Conservation (phyloP, 192 early-diverging fungal species). For the Jimgerdemannia flammicorona region DNA sequence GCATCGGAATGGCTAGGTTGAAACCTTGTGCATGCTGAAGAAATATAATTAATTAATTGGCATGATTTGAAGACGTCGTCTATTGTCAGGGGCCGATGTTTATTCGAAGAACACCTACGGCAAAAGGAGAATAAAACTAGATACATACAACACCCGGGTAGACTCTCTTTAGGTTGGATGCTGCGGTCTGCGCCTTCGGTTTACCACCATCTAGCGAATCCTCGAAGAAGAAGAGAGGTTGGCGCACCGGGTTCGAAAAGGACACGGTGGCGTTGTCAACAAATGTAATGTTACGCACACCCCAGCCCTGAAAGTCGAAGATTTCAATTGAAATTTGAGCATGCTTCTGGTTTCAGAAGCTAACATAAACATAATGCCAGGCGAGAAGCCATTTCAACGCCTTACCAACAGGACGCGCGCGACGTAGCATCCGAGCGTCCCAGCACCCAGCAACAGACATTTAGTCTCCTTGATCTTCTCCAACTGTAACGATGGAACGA, state of each 20-base stretch:
- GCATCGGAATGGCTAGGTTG: conserved; percentile 89
- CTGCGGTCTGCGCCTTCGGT: conserved; percentile 86
- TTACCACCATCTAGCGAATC: conserved; percentile 86
- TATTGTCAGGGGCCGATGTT: too few species aligned
- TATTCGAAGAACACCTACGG: too few species aligned
- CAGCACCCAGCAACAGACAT: conserved; percentile 88
- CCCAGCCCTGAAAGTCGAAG: conserved; percentile 70
- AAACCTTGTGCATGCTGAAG: conserved; percentile 63
- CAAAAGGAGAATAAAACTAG: background rate
- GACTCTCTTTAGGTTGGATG: conserved; percentile 63
- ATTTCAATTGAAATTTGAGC: too few species aligned
- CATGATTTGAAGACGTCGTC: too few species aligned
- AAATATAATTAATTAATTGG: too few species aligned
- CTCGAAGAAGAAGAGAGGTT: conserved; percentile 88
- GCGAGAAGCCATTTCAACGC: background rate
- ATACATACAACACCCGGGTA: conserved; percentile 76
- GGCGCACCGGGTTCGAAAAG: conserved; percentile 95
- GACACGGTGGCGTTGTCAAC: conserved; percentile 90
- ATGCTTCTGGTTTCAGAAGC: too few species aligned
- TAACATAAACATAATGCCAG: conserved; percentile 1
- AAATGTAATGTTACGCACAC: conserved; percentile 89
- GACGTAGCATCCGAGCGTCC: conserved; percentile 94
- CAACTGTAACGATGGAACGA: conserved; percentile 79
- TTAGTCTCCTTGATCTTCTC: conserved; percentile 73
- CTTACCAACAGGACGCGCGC: conserved; percentile 72